A percentile compares a stretch with the other conserved stretches of the same genome.
Evolutionary conservation across 139 green algal genomes (phyloP).

Genomic region (Monoraphidium neglectum): DNA sequence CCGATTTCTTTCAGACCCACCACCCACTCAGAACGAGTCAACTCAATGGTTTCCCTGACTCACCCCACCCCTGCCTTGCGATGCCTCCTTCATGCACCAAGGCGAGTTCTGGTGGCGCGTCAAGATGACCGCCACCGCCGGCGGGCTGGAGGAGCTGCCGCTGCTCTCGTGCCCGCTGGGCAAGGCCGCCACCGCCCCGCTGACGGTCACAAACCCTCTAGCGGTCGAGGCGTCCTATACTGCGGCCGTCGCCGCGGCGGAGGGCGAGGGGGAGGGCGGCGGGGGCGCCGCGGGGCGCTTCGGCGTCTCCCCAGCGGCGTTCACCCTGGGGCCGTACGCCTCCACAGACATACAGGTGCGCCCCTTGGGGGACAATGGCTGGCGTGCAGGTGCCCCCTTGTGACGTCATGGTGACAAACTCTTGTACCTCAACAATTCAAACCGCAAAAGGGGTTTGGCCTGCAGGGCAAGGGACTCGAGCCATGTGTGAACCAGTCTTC

Average conservation of each 20-base stretch:
- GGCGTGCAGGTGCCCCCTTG: too few species aligned
- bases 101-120: conserved; percentile 73
- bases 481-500: too few species aligned
- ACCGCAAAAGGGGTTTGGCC: too few species aligned
- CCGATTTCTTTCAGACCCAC: too few species aligned
- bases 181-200: not conserved
- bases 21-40: not conserved
- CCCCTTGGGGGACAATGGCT: not conserved
- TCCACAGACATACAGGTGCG: not conserved
- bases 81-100: too few species aligned
- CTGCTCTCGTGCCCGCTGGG: conserved; percentile 52
- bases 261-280: not conserved
- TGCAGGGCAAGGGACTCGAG: too few species aligned
- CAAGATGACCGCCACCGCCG: conserved; percentile 43
- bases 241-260: not conserved
- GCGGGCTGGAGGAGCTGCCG: conserved; percentile 31
- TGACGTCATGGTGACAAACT: too few species aligned
- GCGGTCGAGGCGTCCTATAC: conserved; percentile 11
- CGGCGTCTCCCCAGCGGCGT: not conserved
- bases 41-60: not conserved
- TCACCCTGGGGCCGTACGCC: not conserved
- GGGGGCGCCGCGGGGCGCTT: conserved; percentile 11
- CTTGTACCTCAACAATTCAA: too few species aligned
- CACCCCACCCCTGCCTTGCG: conserved; percentile 3
- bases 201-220: conserved; percentile 63